A percentile compares a stretch with the other conserved stretches of the same genome.
phyloP scores from a whole-genome alignment of 139 green algal species.

The Chlorella ohadii region DNA sequence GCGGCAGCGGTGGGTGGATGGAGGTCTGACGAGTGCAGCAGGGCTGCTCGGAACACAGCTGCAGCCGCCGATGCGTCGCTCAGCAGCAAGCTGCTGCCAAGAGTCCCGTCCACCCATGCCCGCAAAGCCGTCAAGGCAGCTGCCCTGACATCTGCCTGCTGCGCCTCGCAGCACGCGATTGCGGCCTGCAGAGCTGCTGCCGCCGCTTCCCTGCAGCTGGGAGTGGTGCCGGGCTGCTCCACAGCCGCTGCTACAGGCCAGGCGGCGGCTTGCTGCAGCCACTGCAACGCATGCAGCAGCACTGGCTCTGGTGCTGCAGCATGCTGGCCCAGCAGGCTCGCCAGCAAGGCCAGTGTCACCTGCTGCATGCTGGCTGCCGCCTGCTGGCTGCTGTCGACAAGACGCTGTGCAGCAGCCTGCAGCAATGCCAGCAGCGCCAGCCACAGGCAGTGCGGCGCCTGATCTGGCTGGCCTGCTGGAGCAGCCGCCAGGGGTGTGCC shows the following conservation, averaged over 20 bases:
- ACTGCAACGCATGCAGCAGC: neutral
- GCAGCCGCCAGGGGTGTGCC: too few relatives aligned
- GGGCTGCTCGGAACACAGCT: neutral
- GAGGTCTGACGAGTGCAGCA: slow-evolving; percentile 24
- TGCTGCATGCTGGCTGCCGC: neutral
- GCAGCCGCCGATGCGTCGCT: neutral
- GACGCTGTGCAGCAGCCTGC: neutral
- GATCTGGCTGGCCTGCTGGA: too few relatives aligned
- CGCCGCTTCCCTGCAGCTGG: neutral
- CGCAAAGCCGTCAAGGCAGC: neutral
- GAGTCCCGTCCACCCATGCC: neutral
- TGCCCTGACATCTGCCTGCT: neutral
- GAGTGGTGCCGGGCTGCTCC: neutral
- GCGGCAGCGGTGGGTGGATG: slow-evolving; percentile 20
- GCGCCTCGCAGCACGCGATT: neutral
- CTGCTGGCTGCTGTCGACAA: neutral
- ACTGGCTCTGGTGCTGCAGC: neutral
- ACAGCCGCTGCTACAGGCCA: neutral
- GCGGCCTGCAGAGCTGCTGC: neutral
- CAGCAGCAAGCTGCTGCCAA: neutral
- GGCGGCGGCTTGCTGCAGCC: neutral
- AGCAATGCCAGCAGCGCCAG: neutral
- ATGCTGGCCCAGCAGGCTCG: neutral
- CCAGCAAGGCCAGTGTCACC: neutral
- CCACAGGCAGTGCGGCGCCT: neutral